These are phyloP conservation scores for Trichoderma endophyticum DNA, from an alignment of 2,329 filamentous ascomycete species.

Conservation along the genomic window DNA sequence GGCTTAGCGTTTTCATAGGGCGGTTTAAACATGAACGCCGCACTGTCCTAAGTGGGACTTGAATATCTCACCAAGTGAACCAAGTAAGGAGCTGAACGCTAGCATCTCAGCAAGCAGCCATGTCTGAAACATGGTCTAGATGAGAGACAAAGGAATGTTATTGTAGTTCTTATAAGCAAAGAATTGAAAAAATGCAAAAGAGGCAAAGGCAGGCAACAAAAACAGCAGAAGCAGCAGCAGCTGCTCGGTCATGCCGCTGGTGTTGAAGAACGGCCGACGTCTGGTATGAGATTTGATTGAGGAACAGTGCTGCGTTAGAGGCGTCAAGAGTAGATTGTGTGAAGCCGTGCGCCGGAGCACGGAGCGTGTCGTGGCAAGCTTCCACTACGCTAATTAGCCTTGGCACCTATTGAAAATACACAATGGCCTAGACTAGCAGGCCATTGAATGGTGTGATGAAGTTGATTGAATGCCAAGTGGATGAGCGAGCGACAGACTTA, in stretches of 20 bases:
- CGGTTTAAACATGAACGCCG: background rate
- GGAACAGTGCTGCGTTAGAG: conserved; percentile 3
- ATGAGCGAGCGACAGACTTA: background rate
- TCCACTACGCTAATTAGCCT: conserved; percentile 4
- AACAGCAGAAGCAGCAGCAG: background rate
- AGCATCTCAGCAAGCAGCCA: background rate
- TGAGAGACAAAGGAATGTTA: background rate
- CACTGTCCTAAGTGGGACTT: background rate
- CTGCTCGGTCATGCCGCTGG: background rate
- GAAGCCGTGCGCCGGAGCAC: conserved; percentile 1
- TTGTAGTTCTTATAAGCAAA: background rate
- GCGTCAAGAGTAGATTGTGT: background rate
- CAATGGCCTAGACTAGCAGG: conserved; percentile 6
- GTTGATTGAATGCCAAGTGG: background rate
- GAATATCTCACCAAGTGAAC: background rate
- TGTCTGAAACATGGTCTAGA: background rate
- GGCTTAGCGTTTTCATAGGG: background rate
- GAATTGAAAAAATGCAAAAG: background rate
- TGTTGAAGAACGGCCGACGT: background rate
- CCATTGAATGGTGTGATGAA: conserved; percentile 13
- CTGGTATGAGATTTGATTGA: background rate
- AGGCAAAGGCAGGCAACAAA: background rate
- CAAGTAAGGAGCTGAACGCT: background rate
- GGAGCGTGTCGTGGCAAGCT: conserved; percentile 12
- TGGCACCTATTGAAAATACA: conserved; percentile 14